Base-by-base conservation (phyloP, 164 flowering plant genomes). In the Vitis vinifera region DNA sequence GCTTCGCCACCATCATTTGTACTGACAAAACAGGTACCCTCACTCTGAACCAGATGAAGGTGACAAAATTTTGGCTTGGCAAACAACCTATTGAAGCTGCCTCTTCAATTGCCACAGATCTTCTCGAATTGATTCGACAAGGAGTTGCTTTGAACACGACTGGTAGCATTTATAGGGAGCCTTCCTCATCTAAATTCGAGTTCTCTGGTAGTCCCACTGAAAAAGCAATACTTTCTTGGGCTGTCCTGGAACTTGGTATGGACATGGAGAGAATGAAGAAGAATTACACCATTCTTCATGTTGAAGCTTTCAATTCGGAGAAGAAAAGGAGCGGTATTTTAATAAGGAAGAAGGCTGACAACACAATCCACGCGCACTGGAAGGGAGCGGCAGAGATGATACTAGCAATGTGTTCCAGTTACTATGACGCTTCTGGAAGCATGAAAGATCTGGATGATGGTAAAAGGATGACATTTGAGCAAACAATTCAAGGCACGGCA, bases 331-430 rank as follows among this genome's bases (percentile, higher is more conserved):
- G 90, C 50, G 88, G 90, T 3, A 77, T 88, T 59, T 51, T 73
- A 55, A 66, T 78, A 52, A 77, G 62, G 69, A 77, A 77, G 61
- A 80, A 73, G 11, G 50, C 12, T 0, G 81, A 79, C 16, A 59
- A 59, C 50, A 66, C 67, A 0, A 23, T 64, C 29, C 79, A 86
- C 48, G 81, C 69, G 11, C 93, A 89, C 27, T 87, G 91, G 91
- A 89, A 87, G 71, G 93, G 91, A 12, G 93, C 87, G 1, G 89
- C 86, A 8, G 91, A 89, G 78, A 89, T 81, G 89, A 69, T 87
- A 9, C 66, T 85, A n/a, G 76, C 79, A 9, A 78, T 79, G 85
- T 89, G 93, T 71, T 82, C 91, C 1, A 73, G 70, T 31, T 87
- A 74, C 73, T 75, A 78, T 51, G 82, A 82, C 49, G 73, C 66